Evolutionary conservation across 441 rosid species (phyloP), one percentile per base, ranked within the genome.

Genomic region (Viola pubescens): DNA sequence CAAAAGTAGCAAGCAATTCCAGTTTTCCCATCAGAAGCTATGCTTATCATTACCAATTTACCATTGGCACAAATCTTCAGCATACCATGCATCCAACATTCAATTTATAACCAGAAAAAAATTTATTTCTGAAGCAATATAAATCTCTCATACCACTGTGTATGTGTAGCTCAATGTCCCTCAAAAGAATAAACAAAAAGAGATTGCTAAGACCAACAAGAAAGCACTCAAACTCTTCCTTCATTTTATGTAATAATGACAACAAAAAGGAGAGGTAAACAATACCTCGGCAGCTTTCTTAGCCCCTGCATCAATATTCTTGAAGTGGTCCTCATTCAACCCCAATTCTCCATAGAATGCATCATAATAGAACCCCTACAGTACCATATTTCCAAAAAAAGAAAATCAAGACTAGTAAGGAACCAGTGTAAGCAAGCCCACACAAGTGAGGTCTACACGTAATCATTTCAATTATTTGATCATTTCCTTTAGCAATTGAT

Each of bases 301-400:
- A 48, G 94, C 97, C 39, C 79, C 89, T 5, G 78, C 71, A 52
- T 84, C 85, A 55, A 92, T 92, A 59, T 75, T 67, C 69, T 83
- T 82, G 68, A 92, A 91, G 67, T 91, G 94, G 49, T 84, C 88
- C 7, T 87, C 97, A 57, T 85, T 94, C 72, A 94, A 72, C 19
- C 95, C 88, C 74, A 88, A 73, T 7, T 88, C 94, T 37, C 88
- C 92, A 70, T 94, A 94, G 81, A 78, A 85, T 50, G 84, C 99
- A 78, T 94, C 99, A 67, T 94, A 91, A 70, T 87, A 94, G 76
- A 94, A 94, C 48, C 99, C 99, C 98, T 94, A 81, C 58, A 73
- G 2, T 2, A 26, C 34, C 34, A 26, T 26, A 26, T 26, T 26
- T 1, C 34, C 34, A 26, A 26, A 26, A 26, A 26, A 26, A 19